Conservation (phyloP, 805 yeast species). For the Yarrowia deformans region DNA sequence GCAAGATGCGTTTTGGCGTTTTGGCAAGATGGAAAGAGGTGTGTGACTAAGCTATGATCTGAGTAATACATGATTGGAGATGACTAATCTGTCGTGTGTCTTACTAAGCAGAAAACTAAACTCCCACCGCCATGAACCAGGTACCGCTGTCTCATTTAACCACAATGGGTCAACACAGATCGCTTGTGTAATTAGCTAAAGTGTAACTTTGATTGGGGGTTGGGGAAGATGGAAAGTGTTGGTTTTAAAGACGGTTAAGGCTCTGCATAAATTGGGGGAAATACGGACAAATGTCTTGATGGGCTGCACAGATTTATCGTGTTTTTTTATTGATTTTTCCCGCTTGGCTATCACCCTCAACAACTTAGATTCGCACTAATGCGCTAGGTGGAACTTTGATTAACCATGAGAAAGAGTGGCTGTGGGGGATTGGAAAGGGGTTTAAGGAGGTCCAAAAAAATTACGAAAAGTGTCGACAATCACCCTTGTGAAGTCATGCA, state of each 20-base stretch:
- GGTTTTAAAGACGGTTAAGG: too few species aligned
- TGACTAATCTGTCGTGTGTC: too few species aligned
- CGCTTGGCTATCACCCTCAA: not conserved
- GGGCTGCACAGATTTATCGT: not conserved
- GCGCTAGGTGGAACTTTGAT: not conserved
- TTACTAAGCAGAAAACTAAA: too few species aligned
- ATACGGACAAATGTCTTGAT: not conserved
- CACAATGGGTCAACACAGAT: not conserved
- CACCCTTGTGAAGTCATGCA: too few species aligned
- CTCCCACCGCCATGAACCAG: too few species aligned
- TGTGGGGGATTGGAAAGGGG: too few species aligned
- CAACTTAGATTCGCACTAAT: not conserved
- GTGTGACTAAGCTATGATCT: not conserved
- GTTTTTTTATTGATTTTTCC: not conserved
- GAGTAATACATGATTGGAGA: too few species aligned
- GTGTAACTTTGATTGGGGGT: slow-evolving; percentile 1
- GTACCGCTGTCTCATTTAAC: not conserved
- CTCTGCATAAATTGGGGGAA: not conserved
- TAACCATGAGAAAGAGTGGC: not conserved
- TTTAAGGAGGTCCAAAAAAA: too few species aligned
- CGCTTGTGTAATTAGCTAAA: not conserved
- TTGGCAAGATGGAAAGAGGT: too few species aligned
- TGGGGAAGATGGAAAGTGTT: not conserved
- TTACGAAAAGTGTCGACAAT: too few species aligned
- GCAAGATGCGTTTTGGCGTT: too few species aligned